Conservation (phyloP, 352 stramenopile genomes). For the Globisporangium paddicum region DNA sequence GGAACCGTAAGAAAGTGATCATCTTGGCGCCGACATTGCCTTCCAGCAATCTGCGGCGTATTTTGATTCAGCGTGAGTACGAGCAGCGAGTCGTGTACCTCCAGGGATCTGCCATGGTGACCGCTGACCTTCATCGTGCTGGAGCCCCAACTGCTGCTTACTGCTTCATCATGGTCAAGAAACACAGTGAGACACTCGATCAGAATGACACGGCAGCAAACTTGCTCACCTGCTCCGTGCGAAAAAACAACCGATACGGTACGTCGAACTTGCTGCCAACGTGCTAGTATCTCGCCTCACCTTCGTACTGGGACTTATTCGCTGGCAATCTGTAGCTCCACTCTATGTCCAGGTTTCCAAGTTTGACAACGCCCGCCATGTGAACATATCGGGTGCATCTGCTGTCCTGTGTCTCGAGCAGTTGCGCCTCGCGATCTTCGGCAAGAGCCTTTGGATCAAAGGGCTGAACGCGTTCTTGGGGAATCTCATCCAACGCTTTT, state of each 20-base stretch:
- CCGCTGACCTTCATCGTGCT: slow-evolving; percentile 60
- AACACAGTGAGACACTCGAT: slow-evolving; percentile 48
- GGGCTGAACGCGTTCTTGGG: slow-evolving; percentile 71
- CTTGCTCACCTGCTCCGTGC: slow-evolving; percentile 70
- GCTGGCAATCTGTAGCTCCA: slow-evolving; percentile 22
- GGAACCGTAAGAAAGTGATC: slow-evolving; percentile 56
- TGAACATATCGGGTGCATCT: slow-evolving; percentile 66
- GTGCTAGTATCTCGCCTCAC: neutral
- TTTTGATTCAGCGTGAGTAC: slow-evolving; percentile 69
- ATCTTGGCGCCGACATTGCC: slow-evolving; percentile 63
- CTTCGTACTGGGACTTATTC: neutral
- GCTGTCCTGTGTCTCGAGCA: slow-evolving; percentile 76
- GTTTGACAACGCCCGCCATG: slow-evolving; percentile 63
- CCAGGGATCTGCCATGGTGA: slow-evolving; percentile 70
- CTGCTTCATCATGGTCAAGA: slow-evolving; percentile 77
- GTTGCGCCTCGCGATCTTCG: slow-evolving; percentile 65
- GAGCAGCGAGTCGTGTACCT: slow-evolving; percentile 76
- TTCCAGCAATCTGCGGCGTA: slow-evolving; percentile 43
- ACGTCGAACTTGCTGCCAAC: neutral
- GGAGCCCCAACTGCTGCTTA: slow-evolving; percentile 41
- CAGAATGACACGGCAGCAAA: slow-evolving; percentile 72
- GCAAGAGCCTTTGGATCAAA: slow-evolving; percentile 66
- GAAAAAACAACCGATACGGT: slow-evolving; percentile 71
- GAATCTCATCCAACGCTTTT: slow-evolving; percentile 67
- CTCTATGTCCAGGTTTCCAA: slow-evolving; percentile 80